These are phyloP conservation scores for Microthyrium microscopicum DNA, from an alignment of 2,329 filamentous ascomycete species.

Conservation along the genomic window DNA sequence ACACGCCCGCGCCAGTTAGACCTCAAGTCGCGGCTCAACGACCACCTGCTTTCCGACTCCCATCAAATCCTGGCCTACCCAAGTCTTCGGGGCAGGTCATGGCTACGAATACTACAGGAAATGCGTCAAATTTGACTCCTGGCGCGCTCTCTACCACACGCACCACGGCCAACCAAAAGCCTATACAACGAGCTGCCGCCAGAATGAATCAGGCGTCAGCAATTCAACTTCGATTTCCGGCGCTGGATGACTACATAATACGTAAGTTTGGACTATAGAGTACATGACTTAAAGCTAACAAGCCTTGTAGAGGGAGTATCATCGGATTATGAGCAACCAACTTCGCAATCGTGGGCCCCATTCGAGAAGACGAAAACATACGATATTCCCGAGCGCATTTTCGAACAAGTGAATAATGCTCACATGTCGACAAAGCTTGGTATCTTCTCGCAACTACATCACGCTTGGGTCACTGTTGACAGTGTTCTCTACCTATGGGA, in stretches of 20 bases:
- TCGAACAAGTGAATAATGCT: conserved; percentile 79
- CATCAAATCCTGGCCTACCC: conserved; percentile 1
- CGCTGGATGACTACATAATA: conserved; percentile 75
- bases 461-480: conserved; percentile 92
- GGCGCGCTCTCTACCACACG: neutral
- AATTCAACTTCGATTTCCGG: conserved; percentile 66
- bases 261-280: conserved; percentile 41
- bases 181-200: conserved; percentile 62
- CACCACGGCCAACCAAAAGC: conserved; percentile 32
- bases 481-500: conserved; percentile 96
- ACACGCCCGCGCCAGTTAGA: conserved; percentile 45
- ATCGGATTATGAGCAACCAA: conserved; percentile 74
- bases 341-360: conserved; percentile 54
- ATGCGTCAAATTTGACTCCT: neutral
- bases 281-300: conserved; percentile 3
- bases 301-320: conserved; percentile 62
- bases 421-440: conserved; percentile 89
- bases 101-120: neutral
- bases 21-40: conserved; percentile 13
- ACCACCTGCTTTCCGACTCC: conserved; percentile 32
- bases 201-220: conserved; percentile 69
- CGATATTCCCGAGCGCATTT: conserved; percentile 78
- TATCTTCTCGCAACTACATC: conserved; percentile 82
- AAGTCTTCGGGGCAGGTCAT: neutral
- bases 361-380: conserved; percentile 80